phyloP scores from a whole-genome alignment of 1,284 basidiomycete species.

The Anthracocystis setariae region DNA sequence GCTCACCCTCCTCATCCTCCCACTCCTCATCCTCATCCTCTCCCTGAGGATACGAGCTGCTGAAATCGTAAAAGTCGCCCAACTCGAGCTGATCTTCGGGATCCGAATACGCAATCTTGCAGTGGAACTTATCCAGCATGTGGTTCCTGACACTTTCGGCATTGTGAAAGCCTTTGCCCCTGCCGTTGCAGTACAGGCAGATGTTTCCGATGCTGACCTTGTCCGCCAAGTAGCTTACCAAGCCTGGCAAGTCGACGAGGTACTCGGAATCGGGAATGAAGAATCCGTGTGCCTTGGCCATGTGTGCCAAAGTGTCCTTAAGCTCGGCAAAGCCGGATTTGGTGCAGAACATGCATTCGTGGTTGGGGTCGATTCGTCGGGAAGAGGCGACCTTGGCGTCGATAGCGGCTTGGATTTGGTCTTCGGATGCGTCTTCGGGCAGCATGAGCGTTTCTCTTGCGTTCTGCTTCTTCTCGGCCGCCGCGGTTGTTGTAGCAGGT shows the following conservation, averaged over 20 bases:
- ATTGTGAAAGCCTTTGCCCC: conserved; percentile 59
- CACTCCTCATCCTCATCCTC: conserved; percentile 66
- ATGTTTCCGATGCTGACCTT: conserved; percentile 92
- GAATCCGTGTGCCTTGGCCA: conserved; percentile 88
- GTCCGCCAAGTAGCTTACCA: conserved; percentile 88
- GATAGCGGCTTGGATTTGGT: conserved; percentile 60
- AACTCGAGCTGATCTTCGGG: conserved; percentile 84
- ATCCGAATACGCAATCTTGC: conserved; percentile 90
- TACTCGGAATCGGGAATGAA: conserved; percentile 95
- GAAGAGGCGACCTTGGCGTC: conserved; percentile 61
- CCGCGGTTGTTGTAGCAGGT: conserved; percentile 11
- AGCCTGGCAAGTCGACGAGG: conserved; percentile 82
- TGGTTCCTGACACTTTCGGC: conserved; percentile 61
- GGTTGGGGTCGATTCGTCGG: conserved; percentile 56
- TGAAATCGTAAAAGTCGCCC: conserved; percentile 94
- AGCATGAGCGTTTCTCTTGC: conserved; percentile 41
- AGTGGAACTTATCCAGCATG: conserved; percentile 74
- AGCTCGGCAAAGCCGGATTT: conserved; percentile 72
- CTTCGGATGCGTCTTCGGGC: conserved; percentile 54
- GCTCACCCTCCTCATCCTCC: conserved; percentile 23
- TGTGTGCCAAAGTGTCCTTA: conserved; percentile 82
- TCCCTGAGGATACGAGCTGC: conserved; percentile 76
- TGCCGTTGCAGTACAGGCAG: conserved; percentile 81
- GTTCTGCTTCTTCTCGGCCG: conserved; percentile 34
- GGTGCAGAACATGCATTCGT: conserved; percentile 81